Conservation (phyloP, 2,329 filamentous ascomycete genomes). For the Tolypocladium guangdongense region DNA sequence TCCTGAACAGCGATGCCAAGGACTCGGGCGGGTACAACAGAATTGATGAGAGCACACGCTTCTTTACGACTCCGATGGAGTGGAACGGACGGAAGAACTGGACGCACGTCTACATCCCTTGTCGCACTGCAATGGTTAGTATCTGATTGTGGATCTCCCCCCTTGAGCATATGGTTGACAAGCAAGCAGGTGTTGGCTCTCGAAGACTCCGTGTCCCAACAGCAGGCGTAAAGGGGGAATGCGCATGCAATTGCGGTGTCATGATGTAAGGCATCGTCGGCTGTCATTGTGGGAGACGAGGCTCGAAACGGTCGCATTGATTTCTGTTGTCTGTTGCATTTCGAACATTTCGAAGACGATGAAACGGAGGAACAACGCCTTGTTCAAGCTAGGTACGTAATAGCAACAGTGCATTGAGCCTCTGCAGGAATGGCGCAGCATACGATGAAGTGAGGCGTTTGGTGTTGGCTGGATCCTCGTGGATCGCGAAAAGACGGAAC, state of each 20-base stretch:
- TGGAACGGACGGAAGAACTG: constrained; percentile 92
- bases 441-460: neutral
- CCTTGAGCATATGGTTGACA: neutral
- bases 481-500: neutral
- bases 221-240: neutral
- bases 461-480: neutral
- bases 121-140: constrained; percentile 70
- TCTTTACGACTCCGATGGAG: constrained; percentile 81
- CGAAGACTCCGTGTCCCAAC: constrained; percentile 13
- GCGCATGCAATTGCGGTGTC: no score
- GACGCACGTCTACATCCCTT: constrained; percentile 82
- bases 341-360: neutral
- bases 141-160: neutral
- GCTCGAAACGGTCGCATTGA: neutral
- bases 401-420: neutral
- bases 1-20: constrained; percentile 70
- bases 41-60: constrained; percentile 69
- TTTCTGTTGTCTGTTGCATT: neutral
- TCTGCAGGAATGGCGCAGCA: neutral
- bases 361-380: neutral
- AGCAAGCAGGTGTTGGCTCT: constrained; percentile 39
- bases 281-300: no score
- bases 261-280: neutral
- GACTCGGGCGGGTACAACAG: constrained; percentile 71
- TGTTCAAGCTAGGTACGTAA: neutral